Conservation (phyloP, 2,329 filamentous ascomycete species). For the Alternaria sp. region DNA sequence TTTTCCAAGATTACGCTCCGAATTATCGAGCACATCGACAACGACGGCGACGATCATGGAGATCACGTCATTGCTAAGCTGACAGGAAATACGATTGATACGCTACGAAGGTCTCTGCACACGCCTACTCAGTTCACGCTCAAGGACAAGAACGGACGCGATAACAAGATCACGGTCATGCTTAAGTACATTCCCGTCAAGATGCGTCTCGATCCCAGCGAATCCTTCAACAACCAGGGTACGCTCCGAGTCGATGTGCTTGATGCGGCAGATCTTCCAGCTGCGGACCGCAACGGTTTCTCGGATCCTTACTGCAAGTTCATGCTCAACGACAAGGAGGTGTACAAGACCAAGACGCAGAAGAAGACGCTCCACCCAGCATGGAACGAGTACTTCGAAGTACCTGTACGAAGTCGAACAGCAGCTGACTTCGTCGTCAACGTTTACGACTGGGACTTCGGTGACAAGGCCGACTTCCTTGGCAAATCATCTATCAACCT, state of each 20-base stretch:
- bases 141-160: slow-evolving; percentile 75
- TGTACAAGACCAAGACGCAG: slow-evolving; percentile 93
- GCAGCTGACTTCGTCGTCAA: slow-evolving; percentile 82
- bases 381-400: slow-evolving; percentile 97
- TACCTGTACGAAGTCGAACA: slow-evolving; percentile 80
- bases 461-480: slow-evolving; percentile 90
- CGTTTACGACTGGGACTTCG: slow-evolving; percentile 96
- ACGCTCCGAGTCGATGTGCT: slow-evolving; percentile 91
- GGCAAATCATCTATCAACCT: slow-evolving; percentile 79
- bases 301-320: slow-evolving; percentile 98
- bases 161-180: slow-evolving; percentile 85
- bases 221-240: slow-evolving; percentile 99
- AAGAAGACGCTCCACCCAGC: slow-evolving; percentile 95
- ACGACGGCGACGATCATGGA: slow-evolving; percentile 70
- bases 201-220: slow-evolving; percentile 91
- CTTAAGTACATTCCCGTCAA: slow-evolving; percentile 93
- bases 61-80: slow-evolving; percentile 82
- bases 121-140: slow-evolving; percentile 84
- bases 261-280: slow-evolving; percentile 84
- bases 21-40: slow-evolving; percentile 79
- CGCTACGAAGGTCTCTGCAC: slow-evolving; percentile 88
- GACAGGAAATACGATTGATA: slow-evolving; percentile 83
- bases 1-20: slow-evolving; percentile 92
- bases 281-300: slow-evolving; percentile 94
- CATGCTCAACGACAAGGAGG: slow-evolving; percentile 82